phyloP scores from a whole-genome alignment of 768 basidiomycete genomes.

The Phylloporus sp. region DNA sequence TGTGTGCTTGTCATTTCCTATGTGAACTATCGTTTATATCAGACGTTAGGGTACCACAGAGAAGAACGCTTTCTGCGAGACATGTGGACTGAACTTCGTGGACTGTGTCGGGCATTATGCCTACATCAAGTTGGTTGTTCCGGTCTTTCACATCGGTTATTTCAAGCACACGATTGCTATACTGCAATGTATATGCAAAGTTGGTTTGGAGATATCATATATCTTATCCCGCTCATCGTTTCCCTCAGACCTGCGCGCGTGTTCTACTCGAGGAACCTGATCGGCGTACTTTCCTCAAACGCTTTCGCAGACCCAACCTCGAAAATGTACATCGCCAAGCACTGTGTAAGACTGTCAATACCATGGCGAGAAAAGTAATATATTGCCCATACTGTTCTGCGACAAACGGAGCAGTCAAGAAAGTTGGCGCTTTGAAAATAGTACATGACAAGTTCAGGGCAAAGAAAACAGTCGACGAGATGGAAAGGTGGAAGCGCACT shows the following conservation, averaged over 20 bases:
- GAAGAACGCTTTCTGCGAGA: slow-evolving; percentile 89
- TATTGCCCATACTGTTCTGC: slow-evolving; percentile 93
- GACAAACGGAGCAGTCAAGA: slow-evolving; percentile 95
- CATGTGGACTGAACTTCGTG: slow-evolving; percentile 86
- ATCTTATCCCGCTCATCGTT: background rate
- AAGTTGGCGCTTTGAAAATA: slow-evolving; percentile 91
- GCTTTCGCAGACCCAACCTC: slow-evolving; percentile 86
- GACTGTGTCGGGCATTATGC: slow-evolving; percentile 99
- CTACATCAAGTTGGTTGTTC: slow-evolving; percentile 94
- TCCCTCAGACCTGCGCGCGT: slow-evolving; percentile 76
- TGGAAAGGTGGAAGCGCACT: slow-evolving; percentile 81
- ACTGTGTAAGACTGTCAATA: slow-evolving; percentile 80
- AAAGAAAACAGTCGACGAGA: slow-evolving; percentile 85
- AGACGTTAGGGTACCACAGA: slow-evolving; percentile 82
- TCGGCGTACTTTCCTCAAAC: slow-evolving; percentile 75
- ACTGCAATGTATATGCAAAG: slow-evolving; percentile 97
- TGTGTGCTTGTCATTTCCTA: slow-evolving; percentile 34
- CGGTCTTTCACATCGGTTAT: slow-evolving; percentile 98
- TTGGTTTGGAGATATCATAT: slow-evolving; percentile 22
- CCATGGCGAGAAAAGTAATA: slow-evolving; percentile 82
- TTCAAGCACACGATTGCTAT: slow-evolving; percentile 94
- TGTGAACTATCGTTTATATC: background rate
- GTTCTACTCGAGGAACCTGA: slow-evolving; percentile 87
- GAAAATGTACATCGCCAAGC: slow-evolving; percentile 89
- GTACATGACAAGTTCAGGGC: slow-evolving; percentile 97